Conservation (phyloP, 2,329 filamentous ascomycete genomes). For the Claviceps citrina region DNA sequence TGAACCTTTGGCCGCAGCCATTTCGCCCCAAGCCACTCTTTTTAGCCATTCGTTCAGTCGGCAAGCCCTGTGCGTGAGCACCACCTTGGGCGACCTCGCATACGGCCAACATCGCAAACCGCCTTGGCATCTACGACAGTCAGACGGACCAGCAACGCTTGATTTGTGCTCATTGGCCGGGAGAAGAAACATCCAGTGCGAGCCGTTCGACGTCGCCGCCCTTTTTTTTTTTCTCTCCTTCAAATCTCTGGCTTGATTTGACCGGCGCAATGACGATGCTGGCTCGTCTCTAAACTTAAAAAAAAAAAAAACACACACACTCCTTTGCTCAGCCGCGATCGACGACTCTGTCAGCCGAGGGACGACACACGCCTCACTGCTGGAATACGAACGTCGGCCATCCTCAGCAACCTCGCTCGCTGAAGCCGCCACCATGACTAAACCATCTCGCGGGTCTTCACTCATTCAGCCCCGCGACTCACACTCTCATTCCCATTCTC, state of each 20-base stretch:
- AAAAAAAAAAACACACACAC: background rate
- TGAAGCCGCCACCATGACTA: conserved; percentile 18
- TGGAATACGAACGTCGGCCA: conserved; percentile 9
- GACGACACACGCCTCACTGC: conserved; percentile 5
- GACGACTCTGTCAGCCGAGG: conserved; percentile 1
- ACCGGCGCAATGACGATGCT: conserved; percentile 6
- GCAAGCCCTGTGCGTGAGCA: too few species aligned
- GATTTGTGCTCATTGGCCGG: background rate
- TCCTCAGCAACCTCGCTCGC: conserved; percentile 6
- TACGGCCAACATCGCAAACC: background rate
- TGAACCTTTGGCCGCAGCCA: background rate
- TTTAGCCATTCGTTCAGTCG: background rate
- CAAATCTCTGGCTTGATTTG: background rate
- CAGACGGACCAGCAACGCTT: too few species aligned
- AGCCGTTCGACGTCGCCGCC: background rate
- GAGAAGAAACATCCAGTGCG: background rate
- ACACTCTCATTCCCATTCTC: conserved; percentile 10
- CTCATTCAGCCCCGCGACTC: conserved; percentile 20
- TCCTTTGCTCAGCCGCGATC: conserved; percentile 7
- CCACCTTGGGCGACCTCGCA: background rate
- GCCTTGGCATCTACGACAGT: background rate
- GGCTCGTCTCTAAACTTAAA: background rate
- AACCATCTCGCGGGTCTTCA: conserved; percentile 21
- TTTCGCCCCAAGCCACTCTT: conserved; percentile 3
- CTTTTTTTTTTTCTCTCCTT: background rate